Base-by-base conservation (phyloP, 2,329 filamentous ascomycete species). In the Fusarium gaditjirri region DNA sequence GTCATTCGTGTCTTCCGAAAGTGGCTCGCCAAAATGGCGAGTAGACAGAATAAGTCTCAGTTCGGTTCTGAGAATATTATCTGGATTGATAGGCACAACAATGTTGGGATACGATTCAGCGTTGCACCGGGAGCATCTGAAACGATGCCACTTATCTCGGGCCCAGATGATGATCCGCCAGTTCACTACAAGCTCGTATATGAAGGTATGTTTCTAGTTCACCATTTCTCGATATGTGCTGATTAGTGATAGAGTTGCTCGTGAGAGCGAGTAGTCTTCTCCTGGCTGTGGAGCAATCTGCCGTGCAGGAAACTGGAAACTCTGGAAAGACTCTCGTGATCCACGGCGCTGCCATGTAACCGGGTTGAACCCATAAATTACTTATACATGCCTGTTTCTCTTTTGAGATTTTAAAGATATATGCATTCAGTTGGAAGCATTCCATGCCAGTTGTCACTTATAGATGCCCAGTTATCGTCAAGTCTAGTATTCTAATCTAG, bases 101-200 rank as follows among this genome's bases (percentile, higher is more conserved):
- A 89, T 63, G 89, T 94, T 25, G 94, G 93, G 0, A 81, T 96
- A 61, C 88, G 88, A 47, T 89, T 96, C 72, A 86, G 86, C 14
- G 91, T 95, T 23, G 78, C 67, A 38, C 71, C 66, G 41, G 74
- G 65, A 17, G 71, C 72, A n/a, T 75, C 73, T n/a, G 77, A 81
- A 79, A 76, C 84, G 39, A 81, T 83, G 64, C 88, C 90, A 3
- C 79, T 92, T 19, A 82, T 93, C 17, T 80, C 89, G 21, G 82
- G 84, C 4, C 82, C 81, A 14, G 88, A 91, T 55, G 90, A 93
- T 59, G 90, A 94, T 49, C 81, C 87, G n/a, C 86, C 91, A 7
- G 89, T 93, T 14, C 89, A 86, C 59, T 96, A 94, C 78, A 87
- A 87, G 46, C 83, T 96, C 33, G 88, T 92, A 61, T 93, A 93